These are phyloP conservation scores for Pseudopyricularia javanii DNA, from an alignment of 2,329 filamentous ascomycete genomes.

Conservation along the genomic window DNA sequence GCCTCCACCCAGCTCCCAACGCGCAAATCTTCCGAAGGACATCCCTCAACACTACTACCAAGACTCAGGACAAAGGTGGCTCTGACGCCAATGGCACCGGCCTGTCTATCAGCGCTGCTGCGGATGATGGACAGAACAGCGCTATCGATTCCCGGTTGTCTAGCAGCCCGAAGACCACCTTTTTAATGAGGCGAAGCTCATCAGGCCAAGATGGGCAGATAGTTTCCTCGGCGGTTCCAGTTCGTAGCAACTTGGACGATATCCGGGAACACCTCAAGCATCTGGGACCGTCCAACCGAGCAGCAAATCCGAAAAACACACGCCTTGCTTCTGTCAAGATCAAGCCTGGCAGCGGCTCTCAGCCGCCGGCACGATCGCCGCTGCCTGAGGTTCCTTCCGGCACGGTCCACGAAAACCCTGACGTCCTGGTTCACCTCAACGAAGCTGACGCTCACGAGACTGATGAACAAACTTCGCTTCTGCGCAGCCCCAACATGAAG, in stretches of 20 bases:
- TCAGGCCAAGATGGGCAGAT: conserved; percentile 38
- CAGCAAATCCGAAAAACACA: conserved; percentile 50
- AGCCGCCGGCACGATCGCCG: background rate
- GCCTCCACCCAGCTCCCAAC: conserved; percentile 73
- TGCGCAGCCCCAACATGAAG: conserved; percentile 34
- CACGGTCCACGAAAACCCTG: conserved; percentile 3
- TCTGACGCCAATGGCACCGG: conserved; percentile 14
- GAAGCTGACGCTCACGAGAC: conserved; percentile 12
- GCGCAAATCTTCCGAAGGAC: conserved; percentile 38
- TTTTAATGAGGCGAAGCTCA: conserved; percentile 47
- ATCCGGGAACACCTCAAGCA: conserved; percentile 52
- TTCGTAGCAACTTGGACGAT: conserved; percentile 49
- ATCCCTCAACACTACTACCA: conserved; percentile 13
- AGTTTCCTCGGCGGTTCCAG: conserved; percentile 33
- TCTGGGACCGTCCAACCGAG: conserved; percentile 55
- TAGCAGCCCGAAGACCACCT: conserved; percentile 39
- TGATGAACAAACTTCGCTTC: conserved; percentile 28
- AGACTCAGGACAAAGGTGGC: conserved; percentile 11
- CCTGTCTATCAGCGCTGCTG: conserved; percentile 19
- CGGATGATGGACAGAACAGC: conserved; percentile 4
- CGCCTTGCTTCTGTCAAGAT: conserved; percentile 54
- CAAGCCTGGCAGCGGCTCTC: conserved; percentile 30
- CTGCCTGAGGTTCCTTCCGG: conserved; percentile 7
- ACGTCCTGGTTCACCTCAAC: background rate
- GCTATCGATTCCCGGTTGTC: conserved; percentile 25